Evolutionary conservation across 164 flowering plant genomes (phyloP).

Genomic region (Macadamia integrifolia): DNA sequence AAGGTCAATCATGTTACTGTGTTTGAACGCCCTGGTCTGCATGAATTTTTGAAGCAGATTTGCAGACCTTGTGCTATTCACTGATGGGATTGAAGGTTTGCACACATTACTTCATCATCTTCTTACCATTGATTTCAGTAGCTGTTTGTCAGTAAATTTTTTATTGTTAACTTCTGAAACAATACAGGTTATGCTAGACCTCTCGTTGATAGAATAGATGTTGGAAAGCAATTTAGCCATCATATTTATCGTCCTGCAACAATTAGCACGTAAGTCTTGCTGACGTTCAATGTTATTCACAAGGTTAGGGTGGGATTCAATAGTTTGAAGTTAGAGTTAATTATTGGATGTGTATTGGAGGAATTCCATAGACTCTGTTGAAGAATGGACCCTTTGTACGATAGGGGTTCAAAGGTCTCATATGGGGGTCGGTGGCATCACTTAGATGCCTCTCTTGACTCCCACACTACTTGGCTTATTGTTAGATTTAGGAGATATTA

Average conservation of each 20-base stretch:
- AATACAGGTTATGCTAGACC: conserved; percentile 86
- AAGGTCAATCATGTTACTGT: conserved; percentile 91
- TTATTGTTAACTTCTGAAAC: conserved; percentile 3
- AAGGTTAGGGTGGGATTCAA: not conserved
- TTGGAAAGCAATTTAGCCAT: conserved; percentile 43
- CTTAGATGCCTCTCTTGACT: no score
- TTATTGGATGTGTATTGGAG: not conserved
- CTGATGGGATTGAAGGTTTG: conserved; percentile 99
- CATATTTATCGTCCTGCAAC: conserved; percentile 93
- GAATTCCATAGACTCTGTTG: no score
- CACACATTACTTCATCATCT: not conserved
- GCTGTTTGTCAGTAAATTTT: conserved; percentile 3
- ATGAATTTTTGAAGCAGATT: conserved; percentile 66
- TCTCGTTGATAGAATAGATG: conserved; percentile 80
- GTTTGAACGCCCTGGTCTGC: conserved; percentile 95
- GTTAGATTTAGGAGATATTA: no score
- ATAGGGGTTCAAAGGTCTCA: no score
- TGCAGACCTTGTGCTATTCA: conserved; percentile 87
- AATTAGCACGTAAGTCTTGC: conserved; percentile 65
- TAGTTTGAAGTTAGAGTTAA: not conserved
- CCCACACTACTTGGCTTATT: no score
- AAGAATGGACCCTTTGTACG: no score
- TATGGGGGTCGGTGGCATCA: no score
- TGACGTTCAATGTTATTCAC: conserved; percentile 1
- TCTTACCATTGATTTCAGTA: not conserved